phyloP scores from a whole-genome alignment of 371 early-diverging fungal species.

The Parasitella parasitica region DNA sequence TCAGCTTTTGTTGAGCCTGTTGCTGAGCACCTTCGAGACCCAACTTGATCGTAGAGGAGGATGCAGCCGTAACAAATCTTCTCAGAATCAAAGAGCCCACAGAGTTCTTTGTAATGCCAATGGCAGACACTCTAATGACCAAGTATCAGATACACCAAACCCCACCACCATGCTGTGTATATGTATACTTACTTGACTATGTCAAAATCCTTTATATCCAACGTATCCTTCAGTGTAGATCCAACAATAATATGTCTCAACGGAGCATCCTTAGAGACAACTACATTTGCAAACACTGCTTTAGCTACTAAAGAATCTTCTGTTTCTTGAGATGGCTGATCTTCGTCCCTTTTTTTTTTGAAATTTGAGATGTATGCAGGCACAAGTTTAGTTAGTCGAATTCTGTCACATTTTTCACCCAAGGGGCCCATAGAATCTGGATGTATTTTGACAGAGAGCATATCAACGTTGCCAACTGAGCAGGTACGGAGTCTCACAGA shows the following conservation, averaged over 20 bases:
- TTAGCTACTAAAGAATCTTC: not conserved
- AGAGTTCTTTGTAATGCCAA: slow-evolving; percentile 26
- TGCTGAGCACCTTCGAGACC: slow-evolving; percentile 37
- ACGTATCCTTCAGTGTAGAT: slow-evolving; percentile 5
- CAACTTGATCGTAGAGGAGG: slow-evolving; percentile 29
- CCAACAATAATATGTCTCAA: slow-evolving; percentile 14
- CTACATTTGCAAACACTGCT: slow-evolving; percentile 12
- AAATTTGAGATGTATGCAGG: slow-evolving; percentile 7
- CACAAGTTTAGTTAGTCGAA: slow-evolving; percentile 10
- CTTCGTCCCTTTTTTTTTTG: slow-evolving; percentile 6
- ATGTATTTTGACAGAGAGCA: slow-evolving; percentile 14
- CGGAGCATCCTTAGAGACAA: slow-evolving; percentile 3
- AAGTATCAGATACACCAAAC: not conserved
- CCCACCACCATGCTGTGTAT: too few relatives aligned
- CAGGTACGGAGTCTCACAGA: slow-evolving; percentile 2
- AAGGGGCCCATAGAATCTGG: slow-evolving; percentile 4
- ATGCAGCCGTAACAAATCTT: slow-evolving; percentile 13
- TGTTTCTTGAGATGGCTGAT: not conserved
- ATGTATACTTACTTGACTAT: slow-evolving; percentile 31
- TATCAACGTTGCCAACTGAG: not conserved
- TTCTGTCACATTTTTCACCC: not conserved
- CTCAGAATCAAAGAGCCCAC: slow-evolving; percentile 34
- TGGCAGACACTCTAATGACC: slow-evolving; percentile 39
- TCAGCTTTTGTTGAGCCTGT: slow-evolving; percentile 31
- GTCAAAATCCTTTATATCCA: slow-evolving; percentile 27